A percentile compares a stretch with the other conserved stretches of the same genome.
These are phyloP conservation scores for Ettlia oleoabundans DNA, from an alignment of 139 green algal species.

Conservation along the genomic window DNA sequence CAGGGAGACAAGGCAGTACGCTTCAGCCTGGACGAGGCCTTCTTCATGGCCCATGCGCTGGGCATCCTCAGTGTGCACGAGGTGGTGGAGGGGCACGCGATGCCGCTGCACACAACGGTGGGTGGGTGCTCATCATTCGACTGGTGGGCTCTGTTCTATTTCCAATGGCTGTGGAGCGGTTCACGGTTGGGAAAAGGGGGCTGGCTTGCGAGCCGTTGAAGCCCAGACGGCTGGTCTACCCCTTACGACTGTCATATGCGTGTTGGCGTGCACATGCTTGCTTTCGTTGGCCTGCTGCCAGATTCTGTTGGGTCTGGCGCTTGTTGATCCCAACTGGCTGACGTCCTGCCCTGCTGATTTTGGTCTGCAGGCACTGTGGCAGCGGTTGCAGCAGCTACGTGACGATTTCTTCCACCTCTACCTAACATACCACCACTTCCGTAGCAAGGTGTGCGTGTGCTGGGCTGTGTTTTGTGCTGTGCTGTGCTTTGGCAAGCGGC, in stretches of 20 bases:
- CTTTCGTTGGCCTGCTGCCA: no score
- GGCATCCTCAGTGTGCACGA: constrained; percentile 22
- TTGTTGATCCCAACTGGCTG: no score
- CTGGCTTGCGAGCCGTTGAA: no score
- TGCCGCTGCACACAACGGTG: background rate
- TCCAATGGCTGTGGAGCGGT: no score
- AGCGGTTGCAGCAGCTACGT: constrained; percentile 2
- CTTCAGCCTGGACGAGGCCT: constrained; percentile 51
- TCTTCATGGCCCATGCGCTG: constrained; percentile 47
- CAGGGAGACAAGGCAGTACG: constrained; percentile 26
- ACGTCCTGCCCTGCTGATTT: no score
- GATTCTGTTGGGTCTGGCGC: no score
- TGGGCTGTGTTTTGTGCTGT: background rate
- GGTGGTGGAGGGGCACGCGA: background rate
- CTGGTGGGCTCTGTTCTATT: no score
- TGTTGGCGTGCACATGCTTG: no score
- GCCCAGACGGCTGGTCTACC: no score
- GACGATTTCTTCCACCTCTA: constrained; percentile 48
- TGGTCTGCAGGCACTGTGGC: constrained; percentile 28
- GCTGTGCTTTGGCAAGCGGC: background rate
- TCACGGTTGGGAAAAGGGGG: no score
- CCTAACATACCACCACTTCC: constrained; percentile 53
- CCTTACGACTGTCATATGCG: no score
- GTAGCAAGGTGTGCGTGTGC: constrained; percentile 36
- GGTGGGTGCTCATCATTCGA: no score